Evolutionary conservation across 805 yeast genomes (phyloP).

Genomic region (Ogataea pilisensis): DNA sequence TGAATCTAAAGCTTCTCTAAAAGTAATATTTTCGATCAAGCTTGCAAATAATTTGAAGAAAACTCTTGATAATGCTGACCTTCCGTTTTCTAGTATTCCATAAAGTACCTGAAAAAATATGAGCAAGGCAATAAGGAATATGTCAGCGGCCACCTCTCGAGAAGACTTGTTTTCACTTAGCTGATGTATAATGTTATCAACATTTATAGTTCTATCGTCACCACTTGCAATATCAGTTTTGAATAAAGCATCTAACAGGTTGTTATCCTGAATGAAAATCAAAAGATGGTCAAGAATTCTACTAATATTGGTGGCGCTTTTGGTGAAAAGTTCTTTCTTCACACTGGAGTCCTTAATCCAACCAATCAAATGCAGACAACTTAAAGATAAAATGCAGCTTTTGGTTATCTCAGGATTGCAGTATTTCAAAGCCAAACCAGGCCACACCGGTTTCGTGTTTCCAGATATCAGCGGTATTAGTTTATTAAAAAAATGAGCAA

Average conservation of each 20-base stretch:
- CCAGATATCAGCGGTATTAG: constrained; percentile 36
- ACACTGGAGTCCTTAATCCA: constrained; percentile 35
- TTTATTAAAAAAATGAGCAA: constrained; percentile 34
- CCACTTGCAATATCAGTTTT: constrained; percentile 6
- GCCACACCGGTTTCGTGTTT: constrained; percentile 48
- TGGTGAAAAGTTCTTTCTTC: constrained; percentile 37
- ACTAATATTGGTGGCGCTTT: constrained; percentile 44
- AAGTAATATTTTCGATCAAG: constrained; percentile 30
- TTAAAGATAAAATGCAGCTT: constrained; percentile 45
- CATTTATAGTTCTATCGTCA: constrained; percentile 3
- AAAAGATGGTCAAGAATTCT: constrained; percentile 43
- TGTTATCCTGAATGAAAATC: constrained; percentile 30
- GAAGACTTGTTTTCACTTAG: background rate
- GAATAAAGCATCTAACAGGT: constrained; percentile 10
- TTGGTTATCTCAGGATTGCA: constrained; percentile 47
- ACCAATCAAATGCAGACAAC: constrained; percentile 40
- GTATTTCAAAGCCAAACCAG: constrained; percentile 42
- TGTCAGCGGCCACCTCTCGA: constrained; percentile 8
- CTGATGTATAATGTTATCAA: constrained; percentile 3
- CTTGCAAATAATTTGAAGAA: constrained; percentile 38
- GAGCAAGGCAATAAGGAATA: constrained; percentile 33
- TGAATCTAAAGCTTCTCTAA: constrained; percentile 25
- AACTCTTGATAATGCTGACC: constrained; percentile 35
- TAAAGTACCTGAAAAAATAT: constrained; percentile 39
- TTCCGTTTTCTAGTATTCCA: constrained; percentile 38